Evolutionary conservation across 1,284 basidiomycete species (phyloP).

Genomic region (Ceratobasidium sp.): DNA sequence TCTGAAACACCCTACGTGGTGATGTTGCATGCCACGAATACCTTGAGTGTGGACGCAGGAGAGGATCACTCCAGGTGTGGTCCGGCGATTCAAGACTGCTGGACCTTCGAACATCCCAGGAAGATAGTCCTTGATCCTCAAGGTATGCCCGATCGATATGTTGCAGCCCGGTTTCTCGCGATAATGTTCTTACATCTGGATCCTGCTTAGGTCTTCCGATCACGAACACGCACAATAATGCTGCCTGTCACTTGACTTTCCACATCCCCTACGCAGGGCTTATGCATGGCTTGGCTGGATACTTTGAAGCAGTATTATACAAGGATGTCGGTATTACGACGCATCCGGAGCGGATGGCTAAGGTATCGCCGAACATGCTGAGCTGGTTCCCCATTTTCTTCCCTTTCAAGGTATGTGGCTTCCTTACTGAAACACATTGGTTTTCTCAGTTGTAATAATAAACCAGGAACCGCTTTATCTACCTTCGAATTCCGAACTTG

Average conservation of each 20-base stretch:
- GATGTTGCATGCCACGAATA: conserved; percentile 92
- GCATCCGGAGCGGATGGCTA: conserved; percentile 85
- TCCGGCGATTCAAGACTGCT: conserved; percentile 89
- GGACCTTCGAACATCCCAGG: conserved; percentile 96
- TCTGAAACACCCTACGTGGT: conserved; percentile 97
- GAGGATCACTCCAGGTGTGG: conserved; percentile 68
- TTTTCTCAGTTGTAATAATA: conserved; percentile 10
- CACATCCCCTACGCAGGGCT: conserved; percentile 93
- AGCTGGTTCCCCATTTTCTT: conserved; percentile 99
- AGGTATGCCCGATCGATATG: no score
- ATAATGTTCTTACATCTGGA: neutral
- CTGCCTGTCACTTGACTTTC: conserved; percentile 82
- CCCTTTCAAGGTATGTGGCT: conserved; percentile 75
- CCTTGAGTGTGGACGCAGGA: conserved; percentile 75
- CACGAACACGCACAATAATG: conserved; percentile 88
- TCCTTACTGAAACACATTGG: neutral
- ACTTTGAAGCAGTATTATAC: conserved; percentile 96
- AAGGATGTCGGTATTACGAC: conserved; percentile 89
- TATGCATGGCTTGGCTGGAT: conserved; percentile 97
- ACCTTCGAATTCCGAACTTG: conserved; percentile 88
- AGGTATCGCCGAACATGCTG: conserved; percentile 91
- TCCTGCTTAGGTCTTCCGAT: conserved; percentile 68
- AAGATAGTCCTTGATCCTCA: conserved; percentile 70
- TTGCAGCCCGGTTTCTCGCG: no score
- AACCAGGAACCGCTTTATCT: conserved; percentile 88